Conservation (phyloP, 2,329 filamentous ascomycete genomes). For the Diaporthe caulivora region DNA sequence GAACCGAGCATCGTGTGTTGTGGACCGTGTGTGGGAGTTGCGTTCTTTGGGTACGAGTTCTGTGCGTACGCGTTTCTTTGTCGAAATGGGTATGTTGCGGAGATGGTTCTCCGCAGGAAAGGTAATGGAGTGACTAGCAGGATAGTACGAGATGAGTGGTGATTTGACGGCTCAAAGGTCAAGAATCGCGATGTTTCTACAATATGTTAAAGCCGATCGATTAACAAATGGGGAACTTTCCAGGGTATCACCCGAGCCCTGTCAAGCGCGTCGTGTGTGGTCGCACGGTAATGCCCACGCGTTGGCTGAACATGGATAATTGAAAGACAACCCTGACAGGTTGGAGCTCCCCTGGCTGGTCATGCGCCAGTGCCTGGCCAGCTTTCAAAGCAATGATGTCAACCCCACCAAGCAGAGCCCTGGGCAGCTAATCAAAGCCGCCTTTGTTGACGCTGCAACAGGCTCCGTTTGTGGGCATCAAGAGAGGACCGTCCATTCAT, state of each 20-base stretch:
- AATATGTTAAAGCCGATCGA: not conserved
- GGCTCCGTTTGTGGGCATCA: not conserved
- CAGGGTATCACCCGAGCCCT: not conserved
- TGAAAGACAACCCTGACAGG: not conserved
- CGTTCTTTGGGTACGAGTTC: not conserved
- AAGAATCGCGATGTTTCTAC: not conserved
- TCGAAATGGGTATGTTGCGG: not conserved
- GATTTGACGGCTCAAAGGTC: too few species aligned
- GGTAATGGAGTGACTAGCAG: not conserved
- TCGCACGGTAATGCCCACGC: not conserved
- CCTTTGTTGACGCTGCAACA: slow-evolving; percentile 18
- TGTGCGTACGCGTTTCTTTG: not conserved
- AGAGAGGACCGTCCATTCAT: slow-evolving; percentile 24
- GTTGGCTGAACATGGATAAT: not conserved
- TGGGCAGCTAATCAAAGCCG: slow-evolving; percentile 20
- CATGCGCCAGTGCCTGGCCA: not conserved
- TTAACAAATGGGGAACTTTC: not conserved
- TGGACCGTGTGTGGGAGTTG: not conserved
- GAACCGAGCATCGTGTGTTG: slow-evolving; percentile 13
- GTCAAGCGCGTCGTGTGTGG: not conserved
- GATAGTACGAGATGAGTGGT: not conserved
- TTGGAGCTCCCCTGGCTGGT: not conserved
- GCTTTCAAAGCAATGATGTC: not conserved
- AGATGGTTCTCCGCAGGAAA: not conserved
- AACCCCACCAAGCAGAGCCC: not conserved